These are phyloP conservation scores for Bipolaris gigantea DNA, from an alignment of 2,329 filamentous ascomycete species.

Conservation along the genomic window DNA sequence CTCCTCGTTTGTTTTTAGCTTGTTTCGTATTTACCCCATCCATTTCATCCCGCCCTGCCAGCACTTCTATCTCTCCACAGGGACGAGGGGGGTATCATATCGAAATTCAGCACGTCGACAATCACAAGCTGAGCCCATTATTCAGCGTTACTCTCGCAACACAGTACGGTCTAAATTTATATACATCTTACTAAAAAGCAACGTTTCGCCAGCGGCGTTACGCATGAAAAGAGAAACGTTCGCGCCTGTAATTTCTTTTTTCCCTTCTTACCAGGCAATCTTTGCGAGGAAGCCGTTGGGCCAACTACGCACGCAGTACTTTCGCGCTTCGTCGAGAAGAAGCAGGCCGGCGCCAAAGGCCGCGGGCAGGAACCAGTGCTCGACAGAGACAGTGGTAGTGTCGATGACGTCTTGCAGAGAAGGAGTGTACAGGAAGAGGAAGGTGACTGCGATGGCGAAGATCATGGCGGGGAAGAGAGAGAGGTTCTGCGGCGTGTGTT, in stretches of 20 bases:
- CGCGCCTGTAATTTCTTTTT: no score
- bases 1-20: no score
- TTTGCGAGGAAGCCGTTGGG: constrained; percentile 60
- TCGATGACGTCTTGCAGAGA: constrained; percentile 62
- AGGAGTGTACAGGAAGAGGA: constrained; percentile 68
- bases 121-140: no score
- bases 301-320: constrained; percentile 63
- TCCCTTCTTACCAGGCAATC: constrained; percentile 65
- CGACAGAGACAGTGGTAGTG: constrained; percentile 66
- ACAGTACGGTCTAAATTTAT: no score
- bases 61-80: no score
- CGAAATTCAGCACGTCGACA: no score
- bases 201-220: no score
- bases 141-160: no score
- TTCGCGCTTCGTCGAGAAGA: constrained; percentile 67
- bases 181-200: no score
- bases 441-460: constrained; percentile 69
- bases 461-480: constrained; percentile 71
- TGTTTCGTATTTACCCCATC: no score
- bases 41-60: no score
- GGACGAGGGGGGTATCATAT: not conserved
- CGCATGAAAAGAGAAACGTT: no score
- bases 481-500: constrained; percentile 55
- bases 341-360: constrained; percentile 69
- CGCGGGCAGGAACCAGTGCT: constrained; percentile 77